Evolutionary conservation across 345 rosid species (phyloP).

Genomic region (Eucalyptus pauciflora): DNA sequence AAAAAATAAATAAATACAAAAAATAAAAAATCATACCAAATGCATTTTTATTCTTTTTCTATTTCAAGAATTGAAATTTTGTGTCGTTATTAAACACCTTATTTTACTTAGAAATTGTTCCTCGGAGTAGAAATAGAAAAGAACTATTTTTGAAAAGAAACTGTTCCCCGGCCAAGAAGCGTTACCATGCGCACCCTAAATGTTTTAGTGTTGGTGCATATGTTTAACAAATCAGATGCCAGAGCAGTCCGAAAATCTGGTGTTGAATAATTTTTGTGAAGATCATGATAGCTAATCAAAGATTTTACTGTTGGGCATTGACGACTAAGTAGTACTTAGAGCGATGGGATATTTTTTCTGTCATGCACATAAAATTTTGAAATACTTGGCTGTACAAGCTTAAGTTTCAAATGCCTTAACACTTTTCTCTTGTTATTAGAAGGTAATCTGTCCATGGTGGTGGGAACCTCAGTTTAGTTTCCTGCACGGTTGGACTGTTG

Average conservation of each 20-base stretch:
- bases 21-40: too few relatives aligned
- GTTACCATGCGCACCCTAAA: background rate
- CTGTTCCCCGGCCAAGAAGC: rapidly evolving
- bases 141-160: too few relatives aligned
- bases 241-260: background rate
- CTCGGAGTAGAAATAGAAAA: too few relatives aligned
- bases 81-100: too few relatives aligned
- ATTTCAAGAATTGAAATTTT: too few relatives aligned
- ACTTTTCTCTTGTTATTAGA: slow-evolving; percentile 85
- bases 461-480: background rate
- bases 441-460: slow-evolving; percentile 28
- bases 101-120: too few relatives aligned
- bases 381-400: slow-evolving; percentile 34
- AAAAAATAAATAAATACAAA: too few relatives aligned
- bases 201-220: background rate
- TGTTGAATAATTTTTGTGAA: background rate
- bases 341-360: background rate
- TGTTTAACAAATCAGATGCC: background rate
- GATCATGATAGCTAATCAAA: background rate
- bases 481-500: background rate
- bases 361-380: background rate
- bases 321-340: background rate
- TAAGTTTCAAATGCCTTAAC: slow-evolving; percentile 85
- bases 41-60: too few relatives aligned
- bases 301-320: background rate